Evolutionary conservation across 1,284 basidiomycete species (phyloP), one percentile per base, ranked within the genome.

Genomic region (Marasmius tenuissimus): DNA sequence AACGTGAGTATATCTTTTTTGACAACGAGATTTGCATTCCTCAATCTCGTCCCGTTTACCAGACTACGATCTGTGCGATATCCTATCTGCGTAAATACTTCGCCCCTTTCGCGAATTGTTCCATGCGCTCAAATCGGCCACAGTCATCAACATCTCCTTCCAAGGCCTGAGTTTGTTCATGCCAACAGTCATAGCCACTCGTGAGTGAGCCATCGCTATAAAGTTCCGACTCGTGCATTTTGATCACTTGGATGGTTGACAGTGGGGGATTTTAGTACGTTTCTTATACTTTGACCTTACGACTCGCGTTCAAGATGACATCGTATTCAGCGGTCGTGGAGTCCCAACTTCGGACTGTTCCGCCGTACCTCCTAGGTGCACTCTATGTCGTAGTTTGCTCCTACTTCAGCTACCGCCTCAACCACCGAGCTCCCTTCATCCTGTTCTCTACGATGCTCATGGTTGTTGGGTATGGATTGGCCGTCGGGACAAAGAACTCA

Each of bases 151-250:
- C 54, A 76, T 77, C 11, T 77, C 75, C 1, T 78, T 79, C 68
- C 78, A 80, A 70, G 78, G 78, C 2, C 64, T 80, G 35, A 78
- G 75, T 61, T 65, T 79, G 14, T 80, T 78, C 66, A 69, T 80
- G 65, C 78, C 78, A 1, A 80, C 78, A 10, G 77, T 80, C 20
- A 69, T 80, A 45, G 71, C 75, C 27, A 73, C 70, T 6, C 71
- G 78, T 79, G n/a, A n/a, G 45, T 47, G 9, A 18, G 1, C 45
- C 45, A 8, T 58, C 64, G 76, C 71, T 22, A 14, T 12, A 9
- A n/a, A 51, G 45, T 53, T 53, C 35, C 18, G 12, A 12, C 22
- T 51, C 3, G n/a, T 33, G 11, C 10, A 18, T 16, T 18, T 33
- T 51, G 10, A 40, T 7, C 50, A 27, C 22, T 33, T 8, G 12